Evolutionary conservation across 768 basidiomycete genomes (phyloP).

Genomic region (Chalciporus pseudorubinellus): DNA sequence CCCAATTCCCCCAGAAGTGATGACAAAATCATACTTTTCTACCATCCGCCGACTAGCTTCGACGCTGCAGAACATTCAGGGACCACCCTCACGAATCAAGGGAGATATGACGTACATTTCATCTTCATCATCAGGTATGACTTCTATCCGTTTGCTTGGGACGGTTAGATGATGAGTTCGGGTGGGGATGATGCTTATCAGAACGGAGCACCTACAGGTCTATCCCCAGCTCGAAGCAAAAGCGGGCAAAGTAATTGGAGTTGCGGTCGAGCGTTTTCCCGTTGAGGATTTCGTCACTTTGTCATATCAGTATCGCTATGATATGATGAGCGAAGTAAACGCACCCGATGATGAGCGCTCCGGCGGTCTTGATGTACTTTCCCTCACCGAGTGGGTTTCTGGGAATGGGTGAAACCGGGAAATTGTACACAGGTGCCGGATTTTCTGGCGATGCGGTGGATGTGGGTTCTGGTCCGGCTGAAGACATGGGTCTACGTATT

Average conservation of each 20-base stretch:
- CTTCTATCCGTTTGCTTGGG: slow-evolving; percentile 79
- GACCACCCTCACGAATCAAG: neutral
- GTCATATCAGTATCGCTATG: neutral
- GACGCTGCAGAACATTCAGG: slow-evolving; percentile 44
- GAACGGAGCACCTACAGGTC: slow-evolving; percentile 51
- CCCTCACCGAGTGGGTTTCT: slow-evolving; percentile 68
- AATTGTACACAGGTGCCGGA: slow-evolving; percentile 4
- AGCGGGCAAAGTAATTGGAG: slow-evolving; percentile 83
- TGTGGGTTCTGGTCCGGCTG: neutral
- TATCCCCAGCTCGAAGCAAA: slow-evolving; percentile 85
- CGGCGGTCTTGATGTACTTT: slow-evolving; percentile 68
- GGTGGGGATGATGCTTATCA: neutral
- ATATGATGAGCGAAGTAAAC: slow-evolving; percentile 10
- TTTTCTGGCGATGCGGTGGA: neutral
- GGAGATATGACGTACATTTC: slow-evolving; percentile 58
- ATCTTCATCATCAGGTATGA: slow-evolving; percentile 85
- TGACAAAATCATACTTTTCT: slow-evolving; percentile 80
- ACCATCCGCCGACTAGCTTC: slow-evolving; percentile 86
- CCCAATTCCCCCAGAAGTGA: slow-evolving; percentile 90
- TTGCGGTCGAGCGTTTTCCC: slow-evolving; percentile 86
- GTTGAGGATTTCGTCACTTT: slow-evolving; percentile 87
- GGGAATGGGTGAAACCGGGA: slow-evolving; percentile 56
- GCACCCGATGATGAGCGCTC: slow-evolving; percentile 74
- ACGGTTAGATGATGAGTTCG: slow-evolving; percentile 12
- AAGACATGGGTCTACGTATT: slow-evolving; percentile 6